Conservation (phyloP, 495 filamentous ascomycete genomes). For the Penicillium malachiteum region DNA sequence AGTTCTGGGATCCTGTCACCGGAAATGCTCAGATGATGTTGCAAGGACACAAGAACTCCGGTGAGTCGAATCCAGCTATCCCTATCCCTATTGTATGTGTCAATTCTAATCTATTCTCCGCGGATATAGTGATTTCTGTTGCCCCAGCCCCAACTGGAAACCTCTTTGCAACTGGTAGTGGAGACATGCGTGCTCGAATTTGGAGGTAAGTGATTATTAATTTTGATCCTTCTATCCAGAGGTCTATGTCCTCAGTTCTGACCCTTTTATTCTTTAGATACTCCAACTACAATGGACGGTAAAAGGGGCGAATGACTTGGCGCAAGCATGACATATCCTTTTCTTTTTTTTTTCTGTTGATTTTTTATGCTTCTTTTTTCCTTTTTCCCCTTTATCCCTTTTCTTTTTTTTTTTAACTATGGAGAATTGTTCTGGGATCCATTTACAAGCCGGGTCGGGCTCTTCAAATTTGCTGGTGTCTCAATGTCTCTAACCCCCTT, state of each 20-base stretch:
- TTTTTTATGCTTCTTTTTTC: constrained; percentile 13
- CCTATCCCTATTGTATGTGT: neutral
- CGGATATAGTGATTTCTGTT: constrained; percentile 71
- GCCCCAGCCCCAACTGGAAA: constrained; percentile 78
- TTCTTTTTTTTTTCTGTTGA: constrained; percentile 18
- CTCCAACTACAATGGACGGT: constrained; percentile 46
- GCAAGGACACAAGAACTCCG: constrained; percentile 88
- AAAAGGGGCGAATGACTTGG: constrained; percentile 40
- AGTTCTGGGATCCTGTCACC: constrained; percentile 89
- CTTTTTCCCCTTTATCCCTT: neutral
- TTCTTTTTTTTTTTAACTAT: neutral
- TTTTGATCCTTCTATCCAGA: constrained; percentile 8
- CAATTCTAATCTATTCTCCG: constrained; percentile 8
- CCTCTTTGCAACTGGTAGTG: constrained; percentile 83
- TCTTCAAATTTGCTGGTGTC: constrained; percentile 16
- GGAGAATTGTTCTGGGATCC: constrained; percentile 13
- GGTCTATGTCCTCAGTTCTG: neutral
- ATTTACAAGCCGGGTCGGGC: constrained; percentile 19
- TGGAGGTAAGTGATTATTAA: constrained; percentile 86
- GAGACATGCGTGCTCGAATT: constrained; percentile 88
- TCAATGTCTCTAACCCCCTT: constrained; percentile 6
- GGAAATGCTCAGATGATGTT: constrained; percentile 89
- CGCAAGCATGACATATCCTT: constrained; percentile 35
- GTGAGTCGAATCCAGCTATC: constrained; percentile 36
- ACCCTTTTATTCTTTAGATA: constrained; percentile 30